Base-by-base conservation (phyloP, 2,329 filamentous ascomycete genomes). In the Ceratocystis destructans region DNA sequence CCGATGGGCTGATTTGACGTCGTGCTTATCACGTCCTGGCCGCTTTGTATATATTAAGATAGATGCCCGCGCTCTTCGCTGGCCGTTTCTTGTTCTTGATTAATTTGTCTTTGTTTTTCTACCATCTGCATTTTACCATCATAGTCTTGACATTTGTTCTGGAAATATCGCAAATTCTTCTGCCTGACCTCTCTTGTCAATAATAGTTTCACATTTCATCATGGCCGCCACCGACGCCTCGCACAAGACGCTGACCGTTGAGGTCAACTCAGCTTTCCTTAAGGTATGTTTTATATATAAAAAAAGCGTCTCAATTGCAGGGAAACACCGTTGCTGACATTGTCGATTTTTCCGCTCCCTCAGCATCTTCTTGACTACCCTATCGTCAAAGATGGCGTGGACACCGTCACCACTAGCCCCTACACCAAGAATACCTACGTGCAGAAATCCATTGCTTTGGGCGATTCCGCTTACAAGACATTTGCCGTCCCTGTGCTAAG, bases 281-380 rank as follows among this genome's bases (percentile, higher is more conserved):
- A 75, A 79, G 72, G 80, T 82, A 76, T 46, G 75, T 68, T 15
- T 62, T 8, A 0, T 50, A 31, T 8, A 0, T 50, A 31, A n/a
- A 20, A 25, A 25, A 20, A 10, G 12, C 22, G 15, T 20, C 22
- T 25, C 6, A 20, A 4, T 31, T 5, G 3, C 25, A 20, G 20
- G 5, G 4, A 22, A 15, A 2, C n/a, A 6, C 50, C 10, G 4
- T 28, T 22, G 46, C 25, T 55, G 25, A 55, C 50, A 10, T 6
- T 7, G 20, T 10, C 50, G 2, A 20, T 15, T 10, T 17, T 25
- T 55, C 50, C 50, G 25, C 37, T 50, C 50, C 20, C 37, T 50
- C 71, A 96, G 90, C 92, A 96, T 74, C 82, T 96, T 69, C 81
- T 86, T 71, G 87, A 87, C 70, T 96, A 96, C 77, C 93, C 93